Percentiles rank a stretch among this genome's conserved stretches.
These are phyloP conservation scores for Schizochytrium sp. DNA, from an alignment of 108 stramenopile genomes.

Conservation along the genomic window DNA sequence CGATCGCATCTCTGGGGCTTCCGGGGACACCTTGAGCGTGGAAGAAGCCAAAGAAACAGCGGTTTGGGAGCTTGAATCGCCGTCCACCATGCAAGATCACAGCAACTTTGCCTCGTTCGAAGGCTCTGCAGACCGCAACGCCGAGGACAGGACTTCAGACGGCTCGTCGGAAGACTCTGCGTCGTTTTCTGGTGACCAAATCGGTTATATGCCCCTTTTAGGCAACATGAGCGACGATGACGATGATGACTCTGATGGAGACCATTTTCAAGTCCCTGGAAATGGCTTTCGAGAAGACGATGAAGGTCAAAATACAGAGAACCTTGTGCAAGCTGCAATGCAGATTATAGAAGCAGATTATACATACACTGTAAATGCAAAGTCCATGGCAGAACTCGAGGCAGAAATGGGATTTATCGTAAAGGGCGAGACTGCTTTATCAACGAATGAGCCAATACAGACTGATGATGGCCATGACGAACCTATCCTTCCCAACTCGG, in stretches of 20 bases:
- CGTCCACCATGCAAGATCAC: background rate
- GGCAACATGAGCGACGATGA: background rate
- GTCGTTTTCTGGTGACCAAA: background rate
- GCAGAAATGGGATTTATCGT: background rate
- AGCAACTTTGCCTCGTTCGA: background rate
- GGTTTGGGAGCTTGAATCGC: background rate
- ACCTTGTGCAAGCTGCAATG: background rate
- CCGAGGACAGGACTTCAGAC: background rate
- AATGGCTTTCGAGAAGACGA: background rate
- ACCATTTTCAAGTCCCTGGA: background rate
- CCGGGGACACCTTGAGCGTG: too few relatives aligned
- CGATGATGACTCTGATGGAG: background rate
- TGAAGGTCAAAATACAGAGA: background rate
- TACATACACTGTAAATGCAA: background rate
- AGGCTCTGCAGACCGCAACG: background rate
- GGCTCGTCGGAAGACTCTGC: background rate
- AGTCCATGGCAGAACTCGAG: conserved; percentile 21
- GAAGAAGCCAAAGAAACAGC: background rate
- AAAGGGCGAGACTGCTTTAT: background rate
- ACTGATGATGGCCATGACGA: too few relatives aligned
- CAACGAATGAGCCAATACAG: background rate
- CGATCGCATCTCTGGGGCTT: background rate
- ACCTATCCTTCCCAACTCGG: background rate
- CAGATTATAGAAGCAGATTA: background rate
- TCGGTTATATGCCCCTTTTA: background rate